phyloP scores from a whole-genome alignment of 768 basidiomycete genomes.

The Cyclocybe cylindracea region DNA sequence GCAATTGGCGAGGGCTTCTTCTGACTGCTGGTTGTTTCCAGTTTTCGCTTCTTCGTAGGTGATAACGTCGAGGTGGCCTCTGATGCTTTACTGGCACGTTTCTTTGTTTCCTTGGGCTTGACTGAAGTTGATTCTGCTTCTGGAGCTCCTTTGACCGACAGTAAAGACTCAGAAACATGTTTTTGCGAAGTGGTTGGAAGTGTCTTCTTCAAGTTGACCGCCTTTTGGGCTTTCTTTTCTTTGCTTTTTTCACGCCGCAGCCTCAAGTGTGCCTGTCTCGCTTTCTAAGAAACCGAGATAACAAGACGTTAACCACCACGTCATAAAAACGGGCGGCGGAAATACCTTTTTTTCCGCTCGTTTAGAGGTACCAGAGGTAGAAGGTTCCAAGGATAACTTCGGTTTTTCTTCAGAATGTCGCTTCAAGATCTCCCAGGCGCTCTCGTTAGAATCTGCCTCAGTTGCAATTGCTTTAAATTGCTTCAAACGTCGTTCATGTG shows the following conservation, averaged over 20 bases:
- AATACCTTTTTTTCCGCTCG: conserved; percentile 63
- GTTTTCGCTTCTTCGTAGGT: conserved; percentile 26
- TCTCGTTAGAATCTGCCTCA: conserved; percentile 39
- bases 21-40: neutral
- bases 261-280: conserved; percentile 42
- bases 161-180: neutral
- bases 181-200: conserved; percentile 4
- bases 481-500: conserved; percentile 61
- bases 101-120: neutral
- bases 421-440: conserved; percentile 48
- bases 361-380: conserved; percentile 43
- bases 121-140: neutral
- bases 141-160: neutral
- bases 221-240: conserved; percentile 40
- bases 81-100: too few species aligned
- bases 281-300: conserved; percentile 38
- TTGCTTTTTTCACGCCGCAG: conserved; percentile 53
- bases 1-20: neutral
- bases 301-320: neutral
- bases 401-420: conserved; percentile 26
- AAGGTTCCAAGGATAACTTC: conserved; percentile 20
- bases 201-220: neutral
- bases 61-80: conserved; percentile 3
- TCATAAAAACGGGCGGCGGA: neutral
- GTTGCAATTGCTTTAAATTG: conserved; percentile 46